phyloP scores from a whole-genome alignment of 345 rosid genomes.

The Geranium brycei region DNA sequence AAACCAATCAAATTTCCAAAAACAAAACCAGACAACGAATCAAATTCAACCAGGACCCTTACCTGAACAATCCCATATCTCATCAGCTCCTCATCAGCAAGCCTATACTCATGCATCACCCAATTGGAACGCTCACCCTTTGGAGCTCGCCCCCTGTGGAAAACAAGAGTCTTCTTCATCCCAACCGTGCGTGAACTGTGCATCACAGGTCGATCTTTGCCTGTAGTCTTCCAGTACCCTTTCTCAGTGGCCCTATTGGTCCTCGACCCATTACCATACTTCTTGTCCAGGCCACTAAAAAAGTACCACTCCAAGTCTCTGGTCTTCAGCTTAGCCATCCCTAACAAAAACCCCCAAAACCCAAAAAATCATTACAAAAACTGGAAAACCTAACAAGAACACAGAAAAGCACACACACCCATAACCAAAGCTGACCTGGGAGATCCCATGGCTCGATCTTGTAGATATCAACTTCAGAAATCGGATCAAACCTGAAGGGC shows the following conservation, averaged over 20 bases:
- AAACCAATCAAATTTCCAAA: slow-evolving; percentile 5
- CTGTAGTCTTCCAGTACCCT: slow-evolving; percentile 97
- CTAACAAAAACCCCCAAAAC: slow-evolving; percentile 18
- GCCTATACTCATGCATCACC: slow-evolving; percentile 97
- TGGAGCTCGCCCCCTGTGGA: slow-evolving; percentile 81
- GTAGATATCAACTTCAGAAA: slow-evolving; percentile 64
- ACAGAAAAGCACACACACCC: background rate
- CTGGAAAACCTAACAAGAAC: background rate
- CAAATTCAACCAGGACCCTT: slow-evolving; percentile 13
- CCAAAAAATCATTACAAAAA: background rate
- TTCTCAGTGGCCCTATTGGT: slow-evolving; percentile 88
- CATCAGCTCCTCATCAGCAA: slow-evolving; percentile 43
- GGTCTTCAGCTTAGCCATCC: slow-evolving; percentile 59
- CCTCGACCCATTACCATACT: slow-evolving; percentile 72
- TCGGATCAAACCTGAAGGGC: slow-evolving; percentile 58
- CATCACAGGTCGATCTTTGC: slow-evolving; percentile 63
- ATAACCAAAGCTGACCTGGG: slow-evolving; percentile 31
- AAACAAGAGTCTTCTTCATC: slow-evolving; percentile 97
- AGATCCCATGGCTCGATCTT: slow-evolving; percentile 95
- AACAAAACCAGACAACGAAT: background rate
- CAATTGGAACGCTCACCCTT: slow-evolving; percentile 71
- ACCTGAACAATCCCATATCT: slow-evolving; percentile 55
- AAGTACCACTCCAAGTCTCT: slow-evolving; percentile 97
- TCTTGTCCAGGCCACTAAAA: slow-evolving; percentile 65
- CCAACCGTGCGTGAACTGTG: slow-evolving; percentile 41